Percentiles rank a stretch among this genome's conserved stretches.
Evolutionary conservation across 352 stramenopile genomes (phyloP).

Genomic region (Phytophthora pluvialis): DNA sequence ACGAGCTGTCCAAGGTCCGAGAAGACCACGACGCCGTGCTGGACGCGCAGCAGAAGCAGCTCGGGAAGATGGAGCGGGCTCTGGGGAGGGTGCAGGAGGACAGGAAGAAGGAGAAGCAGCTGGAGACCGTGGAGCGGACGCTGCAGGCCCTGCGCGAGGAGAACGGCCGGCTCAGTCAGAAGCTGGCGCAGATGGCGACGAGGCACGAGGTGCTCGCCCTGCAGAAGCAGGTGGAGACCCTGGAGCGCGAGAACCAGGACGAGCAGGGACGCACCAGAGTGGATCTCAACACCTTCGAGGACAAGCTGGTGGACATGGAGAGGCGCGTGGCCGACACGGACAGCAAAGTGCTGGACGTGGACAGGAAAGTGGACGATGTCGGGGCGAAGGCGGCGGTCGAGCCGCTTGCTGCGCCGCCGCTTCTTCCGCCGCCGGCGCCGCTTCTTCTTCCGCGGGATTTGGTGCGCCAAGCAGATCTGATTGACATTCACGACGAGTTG

Average conservation of each 20-base stretch:
- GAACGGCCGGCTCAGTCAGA: conserved; percentile 13
- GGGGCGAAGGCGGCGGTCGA: not conserved
- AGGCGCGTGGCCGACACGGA: conserved; percentile 12
- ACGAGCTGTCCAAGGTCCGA: conserved; percentile 38
- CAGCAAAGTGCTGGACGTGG: conserved; percentile 10
- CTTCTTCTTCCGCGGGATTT: conserved; percentile 21
- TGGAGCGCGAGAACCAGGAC: conserved; percentile 23
- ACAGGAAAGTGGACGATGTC: conserved; percentile 8
- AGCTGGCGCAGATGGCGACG: conserved; percentile 19
- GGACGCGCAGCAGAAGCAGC: conserved; percentile 33
- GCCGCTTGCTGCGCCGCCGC: not conserved
- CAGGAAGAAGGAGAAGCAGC: conserved; percentile 15
- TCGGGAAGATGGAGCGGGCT: conserved; percentile 18
- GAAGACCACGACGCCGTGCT: conserved; percentile 33
- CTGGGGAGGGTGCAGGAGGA: conserved; percentile 27
- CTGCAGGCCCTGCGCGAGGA: conserved; percentile 20
- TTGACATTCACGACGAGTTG: conserved; percentile 28
- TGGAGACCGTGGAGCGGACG: conserved; percentile 16
- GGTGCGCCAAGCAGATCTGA: conserved; percentile 25
- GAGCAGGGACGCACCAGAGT: conserved; percentile 24
- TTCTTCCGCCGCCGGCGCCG: not conserved
- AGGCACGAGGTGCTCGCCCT: conserved; percentile 21
- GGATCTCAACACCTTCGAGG: conserved; percentile 25
- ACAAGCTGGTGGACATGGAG: conserved; percentile 29
- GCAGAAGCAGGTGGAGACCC: conserved; percentile 19